phyloP scores from a whole-genome alignment of 1,139 yeast species.

The Martiniozyma asiatica region DNA sequence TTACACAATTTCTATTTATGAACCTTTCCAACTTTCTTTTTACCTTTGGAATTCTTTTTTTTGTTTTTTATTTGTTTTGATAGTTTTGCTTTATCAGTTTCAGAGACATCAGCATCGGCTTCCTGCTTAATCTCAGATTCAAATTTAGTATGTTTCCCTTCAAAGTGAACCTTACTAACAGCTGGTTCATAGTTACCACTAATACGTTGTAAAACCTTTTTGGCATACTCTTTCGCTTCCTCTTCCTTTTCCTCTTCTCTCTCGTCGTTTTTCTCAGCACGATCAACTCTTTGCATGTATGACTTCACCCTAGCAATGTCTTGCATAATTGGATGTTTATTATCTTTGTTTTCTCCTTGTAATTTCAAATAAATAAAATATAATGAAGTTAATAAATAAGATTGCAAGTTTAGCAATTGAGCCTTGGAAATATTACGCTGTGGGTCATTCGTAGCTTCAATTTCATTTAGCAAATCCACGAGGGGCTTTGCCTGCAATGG shows the following conservation, averaged over 20 bases:
- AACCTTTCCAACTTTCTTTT: background rate
- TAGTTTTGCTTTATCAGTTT: no score
- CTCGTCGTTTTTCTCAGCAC: conserved; percentile 23
- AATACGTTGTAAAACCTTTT: conserved; percentile 33
- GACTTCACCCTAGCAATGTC: conserved; percentile 62
- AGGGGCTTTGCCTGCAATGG: no score
- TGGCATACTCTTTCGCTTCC: conserved; percentile 28
- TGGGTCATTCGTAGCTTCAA: no score
- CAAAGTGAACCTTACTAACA: conserved; percentile 44
- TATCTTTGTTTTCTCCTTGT: conserved; percentile 41
- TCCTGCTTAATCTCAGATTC: conserved; percentile 18
- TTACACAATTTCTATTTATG: background rate
- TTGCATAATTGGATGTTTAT: conserved; percentile 49
- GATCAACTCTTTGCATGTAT: conserved; percentile 53
- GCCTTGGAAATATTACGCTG: no score
- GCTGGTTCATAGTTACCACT: conserved; percentile 33
- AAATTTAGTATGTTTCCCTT: conserved; percentile 51
- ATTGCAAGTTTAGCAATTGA: conserved; percentile 21
- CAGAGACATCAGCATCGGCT: conserved; percentile 3
- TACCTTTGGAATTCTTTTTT: background rate
- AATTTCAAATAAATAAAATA: conserved; percentile 49
- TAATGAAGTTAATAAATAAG: conserved; percentile 35
- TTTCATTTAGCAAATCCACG: no score
- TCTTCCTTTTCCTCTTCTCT: conserved; percentile 17
- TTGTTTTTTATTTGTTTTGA: background rate